Evolutionary conservation across 1,139 yeast genomes (phyloP).

Genomic region (Magnusiomyces fungicola): DNA sequence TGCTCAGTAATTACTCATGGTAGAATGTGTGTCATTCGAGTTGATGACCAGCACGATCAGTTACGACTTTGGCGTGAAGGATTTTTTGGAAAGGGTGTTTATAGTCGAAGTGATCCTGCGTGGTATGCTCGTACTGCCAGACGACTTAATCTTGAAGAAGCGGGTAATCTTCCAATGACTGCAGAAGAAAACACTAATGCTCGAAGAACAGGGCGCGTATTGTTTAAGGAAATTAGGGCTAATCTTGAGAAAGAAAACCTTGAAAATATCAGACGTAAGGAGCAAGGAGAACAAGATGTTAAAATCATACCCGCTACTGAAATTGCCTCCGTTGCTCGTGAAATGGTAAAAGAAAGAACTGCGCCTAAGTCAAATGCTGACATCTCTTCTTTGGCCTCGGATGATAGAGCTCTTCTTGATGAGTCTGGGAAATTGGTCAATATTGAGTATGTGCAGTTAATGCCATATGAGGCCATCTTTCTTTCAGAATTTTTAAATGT

Average conservation of each 20-base stretch:
- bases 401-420: slow-evolving; percentile 29
- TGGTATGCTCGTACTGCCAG: slow-evolving; percentile 66
- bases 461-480: slow-evolving; percentile 71
- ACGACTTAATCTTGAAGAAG: slow-evolving; percentile 39
- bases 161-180: slow-evolving; percentile 32
- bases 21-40: slow-evolving; percentile 38
- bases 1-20: neutral
- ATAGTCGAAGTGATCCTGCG: slow-evolving; percentile 88
- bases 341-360: neutral
- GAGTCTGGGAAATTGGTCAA: slow-evolving; percentile 36
- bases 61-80: slow-evolving; percentile 73
- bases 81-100: slow-evolving; percentile 86
- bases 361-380: slow-evolving; percentile 10
- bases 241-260: slow-evolving; percentile 31
- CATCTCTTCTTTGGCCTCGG: slow-evolving; percentile 10
- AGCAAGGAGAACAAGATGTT: slow-evolving; percentile 22
- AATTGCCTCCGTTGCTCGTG: slow-evolving; percentile 21
- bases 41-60: slow-evolving; percentile 42
- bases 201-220: slow-evolving; percentile 65
- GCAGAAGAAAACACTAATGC: slow-evolving; percentile 71
- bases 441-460: slow-evolving; percentile 65
- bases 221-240: slow-evolving; percentile 55
- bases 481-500: slow-evolving; percentile 47
- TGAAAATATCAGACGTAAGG: slow-evolving; percentile 20
- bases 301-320: slow-evolving; percentile 16